Evolutionary conservation across 345 rosid species (phyloP).

Genomic region (Aegle marmelos): DNA sequence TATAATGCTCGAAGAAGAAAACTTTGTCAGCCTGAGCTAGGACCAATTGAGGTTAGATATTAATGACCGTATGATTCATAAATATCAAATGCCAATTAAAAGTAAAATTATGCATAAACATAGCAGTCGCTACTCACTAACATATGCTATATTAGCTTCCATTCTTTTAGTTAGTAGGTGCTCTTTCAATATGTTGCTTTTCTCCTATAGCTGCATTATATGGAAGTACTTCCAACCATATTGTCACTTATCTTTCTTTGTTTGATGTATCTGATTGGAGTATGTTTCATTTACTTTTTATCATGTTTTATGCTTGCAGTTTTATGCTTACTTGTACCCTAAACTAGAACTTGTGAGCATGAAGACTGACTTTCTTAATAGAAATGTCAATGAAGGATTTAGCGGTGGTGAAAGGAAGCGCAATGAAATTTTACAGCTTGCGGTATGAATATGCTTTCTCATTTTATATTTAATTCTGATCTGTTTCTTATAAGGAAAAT

Average conservation of each 20-base stretch:
- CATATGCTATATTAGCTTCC: neutral
- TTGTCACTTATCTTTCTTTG: neutral
- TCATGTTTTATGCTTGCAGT: slow-evolving; percentile 51
- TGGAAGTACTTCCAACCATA: neutral
- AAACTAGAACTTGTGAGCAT: slow-evolving; percentile 85
- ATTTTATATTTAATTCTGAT: neutral
- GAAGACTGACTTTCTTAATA: slow-evolving; percentile 84
- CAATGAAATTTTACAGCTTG: slow-evolving; percentile 91
- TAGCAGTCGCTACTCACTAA: neutral
- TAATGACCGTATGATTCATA: neutral
- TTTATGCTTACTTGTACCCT: slow-evolving; percentile 66
- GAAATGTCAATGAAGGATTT: slow-evolving; percentile 99
- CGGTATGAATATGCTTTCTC: slow-evolving; percentile 41
- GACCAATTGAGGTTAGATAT: slow-evolving; percentile 64
- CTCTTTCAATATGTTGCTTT: neutral
- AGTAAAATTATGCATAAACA: neutral
- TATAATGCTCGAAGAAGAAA: slow-evolving; percentile 83
- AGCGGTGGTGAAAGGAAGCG: slow-evolving; percentile 99
- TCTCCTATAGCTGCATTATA: neutral
- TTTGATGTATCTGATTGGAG: neutral
- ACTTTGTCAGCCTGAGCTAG: slow-evolving; percentile 78
- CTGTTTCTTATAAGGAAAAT: neutral
- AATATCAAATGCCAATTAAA: neutral
- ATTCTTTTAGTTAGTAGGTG: neutral
- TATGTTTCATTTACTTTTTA: neutral